A percentile compares a stretch with the other conserved stretches of the same genome.
These are phyloP conservation scores for Talaromyces sp. DNA, from an alignment of 2,329 filamentous ascomycete genomes.

Conservation along the genomic window DNA sequence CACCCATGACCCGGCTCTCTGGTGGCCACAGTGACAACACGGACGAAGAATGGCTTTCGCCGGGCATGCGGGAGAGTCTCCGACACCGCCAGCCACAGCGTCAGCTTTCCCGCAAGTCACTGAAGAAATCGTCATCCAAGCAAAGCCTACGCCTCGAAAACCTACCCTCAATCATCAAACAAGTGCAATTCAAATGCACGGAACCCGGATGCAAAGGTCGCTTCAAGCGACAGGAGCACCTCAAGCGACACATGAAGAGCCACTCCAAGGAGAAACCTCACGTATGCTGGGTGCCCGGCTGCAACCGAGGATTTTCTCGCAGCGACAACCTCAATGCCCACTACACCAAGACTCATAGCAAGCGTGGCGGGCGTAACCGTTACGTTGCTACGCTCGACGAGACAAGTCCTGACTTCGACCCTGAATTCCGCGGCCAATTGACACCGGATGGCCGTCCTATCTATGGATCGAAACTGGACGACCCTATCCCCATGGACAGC, in stretches of 20 bases:
- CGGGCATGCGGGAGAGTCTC: conserved; percentile 25
- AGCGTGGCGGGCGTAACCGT: conserved; percentile 39
- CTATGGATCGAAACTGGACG: conserved; percentile 30
- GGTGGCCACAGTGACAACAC: conserved; percentile 27
- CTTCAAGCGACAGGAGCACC: conserved; percentile 46
- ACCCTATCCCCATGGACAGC: conserved; percentile 23
- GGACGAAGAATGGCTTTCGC: conserved; percentile 29
- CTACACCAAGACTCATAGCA: conserved; percentile 42
- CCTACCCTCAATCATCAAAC: conserved; percentile 32
- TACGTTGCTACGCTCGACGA: conserved; percentile 42
- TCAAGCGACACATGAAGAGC: conserved; percentile 45
- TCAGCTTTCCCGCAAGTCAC: conserved; percentile 25
- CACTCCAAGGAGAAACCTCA: conserved; percentile 41
- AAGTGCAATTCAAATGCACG: conserved; percentile 38
- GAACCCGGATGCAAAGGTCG: conserved; percentile 38
- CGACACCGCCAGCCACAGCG: conserved; percentile 22
- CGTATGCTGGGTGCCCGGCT: conserved; percentile 40
- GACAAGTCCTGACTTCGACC: conserved; percentile 36
- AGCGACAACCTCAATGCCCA: conserved; percentile 43
- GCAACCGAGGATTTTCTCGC: conserved; percentile 36
- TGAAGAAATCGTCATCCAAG: conserved; percentile 25
- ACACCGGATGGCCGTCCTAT: conserved; percentile 38
- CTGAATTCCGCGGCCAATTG: conserved; percentile 38
- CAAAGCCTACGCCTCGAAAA: conserved; percentile 32
- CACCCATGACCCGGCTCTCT: conserved; percentile 30